phyloP scores from a whole-genome alignment of 2,329 filamentous ascomycete genomes.

The Didymella glomerata region DNA sequence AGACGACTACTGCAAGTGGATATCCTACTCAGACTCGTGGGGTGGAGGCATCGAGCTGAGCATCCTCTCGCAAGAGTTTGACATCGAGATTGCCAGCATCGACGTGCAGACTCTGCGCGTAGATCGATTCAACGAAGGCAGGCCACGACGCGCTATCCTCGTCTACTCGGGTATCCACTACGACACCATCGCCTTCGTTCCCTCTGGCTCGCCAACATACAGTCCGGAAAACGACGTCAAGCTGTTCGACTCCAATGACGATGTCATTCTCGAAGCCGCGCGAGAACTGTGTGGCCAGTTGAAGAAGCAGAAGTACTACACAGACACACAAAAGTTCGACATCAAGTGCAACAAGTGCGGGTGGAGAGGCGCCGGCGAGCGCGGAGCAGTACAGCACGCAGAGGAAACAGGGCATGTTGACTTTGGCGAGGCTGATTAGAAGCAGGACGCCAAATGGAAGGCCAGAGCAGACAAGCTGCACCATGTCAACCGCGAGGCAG shows the following conservation, averaged over 20 bases:
- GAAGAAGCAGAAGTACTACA: slow-evolving; percentile 80
- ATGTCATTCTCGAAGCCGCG: slow-evolving; percentile 67
- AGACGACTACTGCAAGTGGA: slow-evolving; percentile 80
- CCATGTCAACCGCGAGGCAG: not conserved
- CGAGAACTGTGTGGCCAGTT: slow-evolving; percentile 64
- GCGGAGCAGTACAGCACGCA: slow-evolving; percentile 69
- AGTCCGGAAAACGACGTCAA: slow-evolving; percentile 81
- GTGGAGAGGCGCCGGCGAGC: slow-evolving; percentile 72
- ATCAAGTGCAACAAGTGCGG: slow-evolving; percentile 80
- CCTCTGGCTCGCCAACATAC: slow-evolving; percentile 63
- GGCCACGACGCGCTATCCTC: slow-evolving; percentile 73
- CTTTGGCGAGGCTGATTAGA: slow-evolving; percentile 45
- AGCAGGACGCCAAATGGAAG: not conserved
- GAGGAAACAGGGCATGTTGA: slow-evolving; percentile 60
- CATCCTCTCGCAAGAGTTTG: slow-evolving; percentile 84
- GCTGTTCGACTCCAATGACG: slow-evolving; percentile 69
- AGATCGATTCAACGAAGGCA: slow-evolving; percentile 79
- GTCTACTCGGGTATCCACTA: slow-evolving; percentile 95
- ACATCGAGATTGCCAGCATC: slow-evolving; percentile 83
- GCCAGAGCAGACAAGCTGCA: not conserved
- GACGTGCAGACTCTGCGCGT: slow-evolving; percentile 76
- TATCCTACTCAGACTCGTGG: slow-evolving; percentile 83
- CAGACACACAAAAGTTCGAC: slow-evolving; percentile 81
- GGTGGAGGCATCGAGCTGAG: slow-evolving; percentile 90
- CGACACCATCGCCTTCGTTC: slow-evolving; percentile 81